Evolutionary conservation across 331 rosid genomes (phyloP).

Genomic region (Malus hybrid): DNA sequence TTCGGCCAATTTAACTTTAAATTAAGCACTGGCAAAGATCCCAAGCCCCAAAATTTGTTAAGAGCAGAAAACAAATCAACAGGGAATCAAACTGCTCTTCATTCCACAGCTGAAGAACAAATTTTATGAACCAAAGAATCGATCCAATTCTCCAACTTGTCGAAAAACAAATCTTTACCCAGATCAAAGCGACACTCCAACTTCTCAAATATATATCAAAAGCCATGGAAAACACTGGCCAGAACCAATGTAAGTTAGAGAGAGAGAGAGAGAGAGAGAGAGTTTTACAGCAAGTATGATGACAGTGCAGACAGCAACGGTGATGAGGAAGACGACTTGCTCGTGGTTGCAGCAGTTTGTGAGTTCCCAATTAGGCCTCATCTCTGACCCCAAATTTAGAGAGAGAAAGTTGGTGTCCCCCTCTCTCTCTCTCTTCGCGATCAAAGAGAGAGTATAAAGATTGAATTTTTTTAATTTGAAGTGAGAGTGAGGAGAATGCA

Average conservation of each 20-base stretch:
- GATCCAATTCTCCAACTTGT: neutral
- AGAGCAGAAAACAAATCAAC: neutral
- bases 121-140: neutral
- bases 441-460: too few relatives aligned
- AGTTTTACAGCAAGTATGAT: conserved; percentile 28
- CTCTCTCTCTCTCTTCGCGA: neutral
- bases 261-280: neutral
- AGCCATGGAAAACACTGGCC: neutral
- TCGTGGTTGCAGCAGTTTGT: conserved; percentile 34
- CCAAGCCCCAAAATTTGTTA: neutral
- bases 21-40: neutral
- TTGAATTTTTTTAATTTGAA: too few relatives aligned
- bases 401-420: neutral
- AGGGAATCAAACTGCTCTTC: neutral
- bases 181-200: conserved; percentile 1
- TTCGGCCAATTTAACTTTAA: neutral
- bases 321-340: conserved; percentile 24
- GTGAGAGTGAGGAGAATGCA: neutral
- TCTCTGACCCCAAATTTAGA: neutral
- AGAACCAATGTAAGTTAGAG: neutral
- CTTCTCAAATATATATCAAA: neutral
- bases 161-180: conserved; percentile 1
- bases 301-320: conserved; percentile 29
- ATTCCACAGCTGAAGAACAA: neutral
- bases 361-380: conserved; percentile 31